phyloP scores from a whole-genome alignment of 2,329 filamentous ascomycete species.

The Fusarium mundagurra region DNA sequence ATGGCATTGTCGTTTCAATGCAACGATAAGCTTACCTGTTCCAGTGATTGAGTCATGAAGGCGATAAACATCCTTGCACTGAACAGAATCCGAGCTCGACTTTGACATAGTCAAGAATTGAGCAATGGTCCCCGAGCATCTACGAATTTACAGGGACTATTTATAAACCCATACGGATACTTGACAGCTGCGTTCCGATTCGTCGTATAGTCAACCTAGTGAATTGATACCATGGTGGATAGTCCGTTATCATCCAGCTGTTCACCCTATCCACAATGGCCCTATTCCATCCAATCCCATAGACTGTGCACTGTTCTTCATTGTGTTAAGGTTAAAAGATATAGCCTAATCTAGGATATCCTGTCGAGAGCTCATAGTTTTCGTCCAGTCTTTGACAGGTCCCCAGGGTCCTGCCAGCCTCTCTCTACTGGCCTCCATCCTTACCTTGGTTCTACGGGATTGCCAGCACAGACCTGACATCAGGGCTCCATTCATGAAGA shows the following conservation, averaged over 20 bases:
- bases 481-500: too few species aligned
- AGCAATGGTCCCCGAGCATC: neutral
- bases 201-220: neutral
- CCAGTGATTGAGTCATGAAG: neutral
- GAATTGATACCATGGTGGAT: neutral
- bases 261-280: neutral
- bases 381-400: neutral
- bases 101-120: neutral
- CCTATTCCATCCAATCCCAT: neutral
- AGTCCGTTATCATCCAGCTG: neutral
- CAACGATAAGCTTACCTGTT: neutral
- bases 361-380: too few species aligned
- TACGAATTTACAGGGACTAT: neutral
- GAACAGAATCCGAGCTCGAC: neutral
- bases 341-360: neutral
- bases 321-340: neutral
- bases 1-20: neutral
- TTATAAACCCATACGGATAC: neutral
- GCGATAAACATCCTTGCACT: neutral
- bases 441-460: too few species aligned
- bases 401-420: too few species aligned
- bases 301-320: neutral
- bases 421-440: too few species aligned
- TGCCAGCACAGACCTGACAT: too few species aligned
- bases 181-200: neutral